Percentiles rank a stretch among this genome's conserved stretches.
Conservation (phyloP, 805 yeast genomes). For the Scheffersomyces coipomensis region DNA sequence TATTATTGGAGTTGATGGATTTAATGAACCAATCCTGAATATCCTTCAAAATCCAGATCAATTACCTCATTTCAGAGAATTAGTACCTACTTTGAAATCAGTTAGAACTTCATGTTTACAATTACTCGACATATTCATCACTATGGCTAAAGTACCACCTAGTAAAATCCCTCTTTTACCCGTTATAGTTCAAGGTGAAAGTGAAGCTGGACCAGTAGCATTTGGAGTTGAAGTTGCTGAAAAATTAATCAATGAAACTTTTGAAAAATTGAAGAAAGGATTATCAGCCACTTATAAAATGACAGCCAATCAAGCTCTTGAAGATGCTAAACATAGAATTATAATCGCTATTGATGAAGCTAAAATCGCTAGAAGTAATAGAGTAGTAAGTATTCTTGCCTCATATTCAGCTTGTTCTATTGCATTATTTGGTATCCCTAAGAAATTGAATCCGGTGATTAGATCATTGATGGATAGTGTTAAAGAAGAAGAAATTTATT, state of each 20-base stretch:
- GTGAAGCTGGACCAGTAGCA: slow-evolving; percentile 92
- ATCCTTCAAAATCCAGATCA: slow-evolving; percentile 41
- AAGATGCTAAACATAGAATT: slow-evolving; percentile 74
- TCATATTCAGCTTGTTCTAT: slow-evolving; percentile 75
- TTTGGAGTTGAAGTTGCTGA: slow-evolving; percentile 80
- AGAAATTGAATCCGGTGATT: slow-evolving; percentile 84
- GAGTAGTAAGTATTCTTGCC: slow-evolving; percentile 65
- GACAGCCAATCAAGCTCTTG: slow-evolving; percentile 67
- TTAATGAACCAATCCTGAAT: slow-evolving; percentile 27
- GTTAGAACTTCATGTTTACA: slow-evolving; percentile 87
- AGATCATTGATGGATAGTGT: slow-evolving; percentile 90
- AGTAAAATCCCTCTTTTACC: slow-evolving; percentile 79
- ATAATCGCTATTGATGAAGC: slow-evolving; percentile 68
- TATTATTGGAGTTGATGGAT: slow-evolving; percentile 14
- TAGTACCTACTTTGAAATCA: slow-evolving; percentile 82
- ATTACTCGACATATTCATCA: slow-evolving; percentile 72
- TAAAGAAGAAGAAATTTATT: slow-evolving; percentile 65
- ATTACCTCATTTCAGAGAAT: slow-evolving; percentile 69
- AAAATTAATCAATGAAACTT: slow-evolving; percentile 60
- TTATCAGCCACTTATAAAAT: slow-evolving; percentile 71
- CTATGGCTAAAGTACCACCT: slow-evolving; percentile 69
- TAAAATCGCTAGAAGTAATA: slow-evolving; percentile 43
- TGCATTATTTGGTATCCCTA: slow-evolving; percentile 67
- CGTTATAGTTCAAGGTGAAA: slow-evolving; percentile 89
- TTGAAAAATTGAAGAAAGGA: slow-evolving; percentile 58